phyloP scores from a whole-genome alignment of 805 yeast species.

The Wickerhamomyces tratensis region DNA sequence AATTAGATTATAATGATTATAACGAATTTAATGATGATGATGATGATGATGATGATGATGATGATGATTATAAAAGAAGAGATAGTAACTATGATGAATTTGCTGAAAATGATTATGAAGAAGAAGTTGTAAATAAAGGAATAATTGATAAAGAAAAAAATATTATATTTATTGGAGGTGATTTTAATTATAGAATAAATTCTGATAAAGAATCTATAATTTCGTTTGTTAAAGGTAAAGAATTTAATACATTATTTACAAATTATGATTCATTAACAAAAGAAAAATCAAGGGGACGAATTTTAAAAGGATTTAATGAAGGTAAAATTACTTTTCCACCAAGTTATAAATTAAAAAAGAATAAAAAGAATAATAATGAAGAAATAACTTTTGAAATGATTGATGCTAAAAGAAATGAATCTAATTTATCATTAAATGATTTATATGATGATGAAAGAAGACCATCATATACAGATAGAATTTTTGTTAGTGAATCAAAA shows the following conservation, averaged over 20 bases:
- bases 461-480: constrained; percentile 55
- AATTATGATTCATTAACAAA: constrained; percentile 33
- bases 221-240: constrained; percentile 19
- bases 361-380: constrained; percentile 13
- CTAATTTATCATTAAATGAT: too few relatives aligned
- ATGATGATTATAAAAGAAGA: too few relatives aligned
- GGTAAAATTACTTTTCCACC: constrained; percentile 40
- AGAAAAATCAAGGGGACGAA: constrained; percentile 22
- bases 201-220: constrained; percentile 20
- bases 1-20: neutral
- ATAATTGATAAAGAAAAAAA: constrained; percentile 5
- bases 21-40: neutral
- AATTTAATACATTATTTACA: constrained; percentile 23
- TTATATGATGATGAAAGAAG: constrained; percentile 23
- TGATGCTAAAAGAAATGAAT: too few relatives aligned
- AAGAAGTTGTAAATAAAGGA: too few relatives aligned
- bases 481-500: constrained; percentile 28
- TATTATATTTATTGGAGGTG: constrained; percentile 36
- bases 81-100: constrained; percentile 1
- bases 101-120: constrained; percentile 3
- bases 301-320: constrained; percentile 39
- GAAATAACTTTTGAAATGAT: too few relatives aligned
- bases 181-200: constrained; percentile 39
- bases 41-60: neutral
- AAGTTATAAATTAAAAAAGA: constrained; percentile 34